Evolutionary conservation across 1,139 yeast species (phyloP).

Genomic region (Hyphopichia wangnamkhiaoensis): DNA sequence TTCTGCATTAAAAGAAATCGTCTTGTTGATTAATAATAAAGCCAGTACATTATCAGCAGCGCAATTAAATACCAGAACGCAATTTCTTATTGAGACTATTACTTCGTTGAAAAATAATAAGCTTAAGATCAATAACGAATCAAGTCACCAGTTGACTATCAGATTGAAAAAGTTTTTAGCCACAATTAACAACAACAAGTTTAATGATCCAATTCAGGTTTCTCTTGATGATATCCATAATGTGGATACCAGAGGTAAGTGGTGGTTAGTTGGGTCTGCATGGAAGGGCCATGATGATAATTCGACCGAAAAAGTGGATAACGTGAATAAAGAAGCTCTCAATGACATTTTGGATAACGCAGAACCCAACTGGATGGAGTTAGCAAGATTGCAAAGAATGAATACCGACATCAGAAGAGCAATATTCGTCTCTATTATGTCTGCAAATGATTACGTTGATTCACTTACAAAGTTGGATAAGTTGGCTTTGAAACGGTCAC

Average conservation of each 20-base stretch:
- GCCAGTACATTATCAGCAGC: slow-evolving; percentile 32
- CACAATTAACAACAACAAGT: slow-evolving; percentile 42
- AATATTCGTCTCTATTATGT: slow-evolving; percentile 89
- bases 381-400: slow-evolving; percentile 87
- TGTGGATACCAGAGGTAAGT: slow-evolving; percentile 80
- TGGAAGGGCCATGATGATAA: slow-evolving; percentile 68
- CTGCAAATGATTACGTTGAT: slow-evolving; percentile 89
- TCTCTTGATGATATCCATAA: slow-evolving; percentile 77
- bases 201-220: slow-evolving; percentile 80
- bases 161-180: slow-evolving; percentile 73
- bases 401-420: slow-evolving; percentile 95
- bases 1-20: slow-evolving; percentile 76
- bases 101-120: slow-evolving; percentile 86
- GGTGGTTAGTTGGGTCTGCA: slow-evolving; percentile 99
- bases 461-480: slow-evolving; percentile 83
- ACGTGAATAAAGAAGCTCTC: slow-evolving; percentile 35
- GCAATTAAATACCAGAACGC: slow-evolving; percentile 63
- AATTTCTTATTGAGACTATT: slow-evolving; percentile 81
- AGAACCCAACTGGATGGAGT: slow-evolving; percentile 85
- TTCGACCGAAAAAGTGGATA: slow-evolving; percentile 23
- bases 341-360: slow-evolving; percentile 63
- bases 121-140: slow-evolving; percentile 52
- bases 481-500: slow-evolving; percentile 74
- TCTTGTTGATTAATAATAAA: slow-evolving; percentile 52
- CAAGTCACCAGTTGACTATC: slow-evolving; percentile 50